phyloP scores from a whole-genome alignment of 345 rosid species.

The Lepidium didymum region DNA sequence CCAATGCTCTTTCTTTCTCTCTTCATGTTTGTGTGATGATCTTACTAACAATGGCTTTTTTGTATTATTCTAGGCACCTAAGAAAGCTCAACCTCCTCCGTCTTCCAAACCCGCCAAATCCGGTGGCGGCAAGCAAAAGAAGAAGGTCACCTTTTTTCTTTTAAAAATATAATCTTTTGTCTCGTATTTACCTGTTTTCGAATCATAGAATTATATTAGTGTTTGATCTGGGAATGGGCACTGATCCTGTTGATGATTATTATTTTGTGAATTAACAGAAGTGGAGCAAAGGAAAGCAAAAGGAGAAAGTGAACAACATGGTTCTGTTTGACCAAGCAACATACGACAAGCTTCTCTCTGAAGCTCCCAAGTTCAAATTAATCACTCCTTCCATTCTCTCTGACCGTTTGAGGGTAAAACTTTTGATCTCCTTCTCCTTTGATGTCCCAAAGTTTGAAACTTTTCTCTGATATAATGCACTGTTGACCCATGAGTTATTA shows the following conservation, averaged over 20 bases:
- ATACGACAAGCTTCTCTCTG: slow-evolving; percentile 45
- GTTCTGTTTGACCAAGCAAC: slow-evolving; percentile 50
- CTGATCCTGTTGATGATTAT: not conserved
- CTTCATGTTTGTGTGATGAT: not conserved
- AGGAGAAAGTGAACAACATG: slow-evolving; percentile 64
- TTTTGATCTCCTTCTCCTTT: not conserved
- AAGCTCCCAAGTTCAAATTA: slow-evolving; percentile 47
- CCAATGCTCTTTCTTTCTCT: not conserved
- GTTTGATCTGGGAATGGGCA: not conserved
- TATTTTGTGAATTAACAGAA: slow-evolving; percentile 21
- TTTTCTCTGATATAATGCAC: not conserved
- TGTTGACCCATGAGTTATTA: not conserved
- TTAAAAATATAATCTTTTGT: not conserved
- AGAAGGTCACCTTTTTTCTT: slow-evolving; percentile 12
- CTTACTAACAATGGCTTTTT: not conserved
- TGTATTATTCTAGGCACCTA: slow-evolving; percentile 13
- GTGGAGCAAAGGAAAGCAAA: slow-evolving; percentile 60
- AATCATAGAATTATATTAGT: not conserved
- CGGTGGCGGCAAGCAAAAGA: slow-evolving; percentile 31
- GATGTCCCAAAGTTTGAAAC: not conserved
- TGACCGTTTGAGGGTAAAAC: slow-evolving; percentile 36
- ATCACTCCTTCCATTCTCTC: slow-evolving; percentile 44
- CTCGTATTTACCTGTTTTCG: not conserved
- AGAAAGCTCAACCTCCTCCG: slow-evolving; percentile 32
- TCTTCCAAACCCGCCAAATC: slow-evolving; percentile 35